Evolutionary conservation across 768 basidiomycete genomes (phyloP).

Genomic region (Leccinum pellstonianum): DNA sequence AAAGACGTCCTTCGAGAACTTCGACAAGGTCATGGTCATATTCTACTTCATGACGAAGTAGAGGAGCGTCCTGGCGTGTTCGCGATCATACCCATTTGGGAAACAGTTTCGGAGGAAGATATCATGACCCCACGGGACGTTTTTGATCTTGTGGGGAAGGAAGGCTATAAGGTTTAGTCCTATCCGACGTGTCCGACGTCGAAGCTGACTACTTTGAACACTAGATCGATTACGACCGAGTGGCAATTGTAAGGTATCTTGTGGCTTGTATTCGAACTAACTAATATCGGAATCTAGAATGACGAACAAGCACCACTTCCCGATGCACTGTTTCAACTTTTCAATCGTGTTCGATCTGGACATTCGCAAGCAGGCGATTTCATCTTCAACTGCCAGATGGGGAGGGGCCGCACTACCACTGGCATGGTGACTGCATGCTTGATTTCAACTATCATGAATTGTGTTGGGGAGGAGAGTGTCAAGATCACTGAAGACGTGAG

Average conservation of each 20-base stretch:
- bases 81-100: constrained; percentile 93
- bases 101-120: constrained; percentile 74
- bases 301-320: constrained; percentile 97
- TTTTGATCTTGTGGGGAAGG: constrained; percentile 67
- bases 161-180: constrained; percentile 62
- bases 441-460: constrained; percentile 70
- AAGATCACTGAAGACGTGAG: constrained; percentile 36
- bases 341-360: constrained; percentile 66
- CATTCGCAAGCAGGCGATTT: constrained; percentile 68
- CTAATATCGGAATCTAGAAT: constrained; percentile 53
- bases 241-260: constrained; percentile 70
- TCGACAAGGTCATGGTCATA: constrained; percentile 62
- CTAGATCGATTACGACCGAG: constrained; percentile 83
- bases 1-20: constrained; percentile 84
- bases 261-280: background rate
- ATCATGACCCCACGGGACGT: constrained; percentile 88
- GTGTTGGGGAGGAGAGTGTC: constrained; percentile 47
- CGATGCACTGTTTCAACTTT: constrained; percentile 73
- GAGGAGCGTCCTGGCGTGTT: constrained; percentile 91
- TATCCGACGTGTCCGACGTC: background rate
- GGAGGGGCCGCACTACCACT: constrained; percentile 86
- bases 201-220: constrained; percentile 3
- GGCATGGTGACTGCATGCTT: constrained; percentile 92
- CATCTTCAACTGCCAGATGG: constrained; percentile 98
- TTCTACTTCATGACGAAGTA: constrained; percentile 93